Evolutionary conservation across 1,139 yeast species (phyloP).

Genomic region (Saccharomyces hybrid): DNA sequence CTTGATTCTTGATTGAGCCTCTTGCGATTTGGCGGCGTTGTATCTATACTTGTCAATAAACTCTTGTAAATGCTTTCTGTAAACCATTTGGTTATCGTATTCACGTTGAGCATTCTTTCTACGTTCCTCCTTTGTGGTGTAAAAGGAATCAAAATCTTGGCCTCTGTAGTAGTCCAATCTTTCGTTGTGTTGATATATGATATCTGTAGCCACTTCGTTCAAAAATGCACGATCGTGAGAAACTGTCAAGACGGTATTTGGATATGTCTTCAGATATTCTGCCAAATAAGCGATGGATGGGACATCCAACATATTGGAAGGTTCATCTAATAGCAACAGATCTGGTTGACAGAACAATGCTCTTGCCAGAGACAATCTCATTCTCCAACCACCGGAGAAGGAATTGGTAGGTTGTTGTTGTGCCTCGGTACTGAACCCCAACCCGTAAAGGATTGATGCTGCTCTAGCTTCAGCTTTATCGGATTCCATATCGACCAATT

Average conservation of each 20-base stretch:
- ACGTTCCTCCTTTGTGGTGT: conserved; percentile 91
- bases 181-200: conserved; percentile 94
- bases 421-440: conserved; percentile 86
- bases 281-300: conserved; percentile 95
- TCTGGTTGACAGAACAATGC: conserved; percentile 97
- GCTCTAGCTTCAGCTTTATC: conserved; percentile 98
- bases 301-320: conserved; percentile 99
- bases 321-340: conserved; percentile 86
- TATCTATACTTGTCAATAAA: conserved; percentile 95
- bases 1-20: conserved; percentile 96
- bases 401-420: conserved; percentile 78
- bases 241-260: conserved; percentile 87
- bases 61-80: conserved; percentile 83
- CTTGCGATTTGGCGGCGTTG: conserved; percentile 94
- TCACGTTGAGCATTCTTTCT: conserved; percentile 88
- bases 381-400: conserved; percentile 99
- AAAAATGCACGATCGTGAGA: conserved; percentile 96
- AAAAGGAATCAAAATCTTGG: conserved; percentile 85
- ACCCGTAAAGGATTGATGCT: conserved; percentile 85
- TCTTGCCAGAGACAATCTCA: conserved; percentile 96
- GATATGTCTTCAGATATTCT: conserved; percentile 78
- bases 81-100: conserved; percentile 95
- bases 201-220: conserved; percentile 96
- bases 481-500: conserved; percentile 84
- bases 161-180: conserved; percentile 94